Evolutionary conservation across 805 yeast species (phyloP).

Genomic region (Nakazawaea ernobii): DNA sequence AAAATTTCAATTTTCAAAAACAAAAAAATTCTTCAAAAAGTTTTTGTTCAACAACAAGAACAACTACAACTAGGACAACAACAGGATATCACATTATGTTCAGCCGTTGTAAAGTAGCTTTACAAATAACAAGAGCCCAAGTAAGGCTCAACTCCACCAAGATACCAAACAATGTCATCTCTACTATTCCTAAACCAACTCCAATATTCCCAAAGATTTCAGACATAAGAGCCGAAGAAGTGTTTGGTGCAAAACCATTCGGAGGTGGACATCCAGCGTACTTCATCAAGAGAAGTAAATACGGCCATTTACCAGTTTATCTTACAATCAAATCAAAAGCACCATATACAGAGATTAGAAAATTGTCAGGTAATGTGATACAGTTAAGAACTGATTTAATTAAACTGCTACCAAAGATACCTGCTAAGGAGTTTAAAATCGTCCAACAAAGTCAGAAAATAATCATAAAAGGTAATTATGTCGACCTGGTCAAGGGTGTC

Average conservation of each 20-base stretch:
- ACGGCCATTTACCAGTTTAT: slow-evolving; percentile 80
- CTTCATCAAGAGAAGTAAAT: slow-evolving; percentile 42
- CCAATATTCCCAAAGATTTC: slow-evolving; percentile 21
- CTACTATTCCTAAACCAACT: not conserved
- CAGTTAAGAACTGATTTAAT: slow-evolving; percentile 65
- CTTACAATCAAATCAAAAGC: slow-evolving; percentile 57
- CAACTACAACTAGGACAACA: not conserved
- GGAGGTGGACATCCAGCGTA: slow-evolving; percentile 34
- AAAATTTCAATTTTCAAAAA: slow-evolving; percentile 5
- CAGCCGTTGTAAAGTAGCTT: not conserved
- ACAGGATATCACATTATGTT: not conserved
- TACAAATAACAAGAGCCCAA: not conserved
- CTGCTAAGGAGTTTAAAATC: slow-evolving; percentile 38
- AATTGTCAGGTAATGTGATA: slow-evolving; percentile 60
- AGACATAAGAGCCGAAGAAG: slow-evolving; percentile 18
- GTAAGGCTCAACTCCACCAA: slow-evolving; percentile 17
- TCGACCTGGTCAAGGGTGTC: slow-evolving; percentile 27
- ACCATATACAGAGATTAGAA: slow-evolving; percentile 67
- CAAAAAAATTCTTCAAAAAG: not conserved
- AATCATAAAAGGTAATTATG: slow-evolving; percentile 44
- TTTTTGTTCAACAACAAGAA: not conserved
- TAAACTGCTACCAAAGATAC: slow-evolving; percentile 39
- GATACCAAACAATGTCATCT: slow-evolving; percentile 7
- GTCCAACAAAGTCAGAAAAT: slow-evolving; percentile 46
- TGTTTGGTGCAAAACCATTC: slow-evolving; percentile 14